Evolutionary conservation across 192 early-diverging fungal genomes (phyloP).

Genomic region (Umbelopsis isabellina): DNA sequence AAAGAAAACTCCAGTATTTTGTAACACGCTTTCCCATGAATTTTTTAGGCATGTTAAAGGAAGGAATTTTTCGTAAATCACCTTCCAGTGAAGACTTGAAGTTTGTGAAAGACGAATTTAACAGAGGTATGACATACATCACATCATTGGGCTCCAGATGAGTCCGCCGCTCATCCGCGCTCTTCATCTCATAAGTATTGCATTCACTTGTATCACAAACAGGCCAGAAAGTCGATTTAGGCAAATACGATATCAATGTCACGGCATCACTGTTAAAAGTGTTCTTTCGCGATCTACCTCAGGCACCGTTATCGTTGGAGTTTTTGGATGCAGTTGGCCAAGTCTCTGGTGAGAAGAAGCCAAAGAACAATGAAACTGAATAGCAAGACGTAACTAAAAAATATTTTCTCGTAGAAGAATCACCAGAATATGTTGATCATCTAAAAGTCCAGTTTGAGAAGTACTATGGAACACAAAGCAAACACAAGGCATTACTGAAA

Average conservation of each 20-base stretch:
- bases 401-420: slow-evolving; percentile 11
- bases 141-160: neutral
- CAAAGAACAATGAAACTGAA: neutral
- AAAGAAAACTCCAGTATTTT: neutral
- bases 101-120: slow-evolving; percentile 62
- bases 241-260: slow-evolving; percentile 75
- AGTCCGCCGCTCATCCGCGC: too few relatives aligned
- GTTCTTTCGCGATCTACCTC: slow-evolving; percentile 82
- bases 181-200: neutral
- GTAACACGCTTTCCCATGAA: neutral
- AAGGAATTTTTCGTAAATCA: slow-evolving; percentile 88
- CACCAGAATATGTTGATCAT: slow-evolving; percentile 33
- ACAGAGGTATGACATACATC: slow-evolving; percentile 41
- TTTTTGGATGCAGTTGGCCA: slow-evolving; percentile 59
- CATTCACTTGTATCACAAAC: neutral
- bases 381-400: neutral
- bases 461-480: slow-evolving; percentile 51
- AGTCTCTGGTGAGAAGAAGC: slow-evolving; percentile 29
- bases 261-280: slow-evolving; percentile 83
- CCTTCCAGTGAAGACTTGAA: slow-evolving; percentile 73
- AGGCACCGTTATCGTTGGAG: slow-evolving; percentile 67
- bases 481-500: slow-evolving; percentile 55
- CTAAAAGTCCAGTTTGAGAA: slow-evolving; percentile 37
- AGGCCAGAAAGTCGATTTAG: slow-evolving; percentile 61
- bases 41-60: slow-evolving; percentile 67